These are phyloP conservation scores for Cordyceps sp. DNA, from an alignment of 2,329 filamentous ascomycete genomes.

Conservation along the genomic window DNA sequence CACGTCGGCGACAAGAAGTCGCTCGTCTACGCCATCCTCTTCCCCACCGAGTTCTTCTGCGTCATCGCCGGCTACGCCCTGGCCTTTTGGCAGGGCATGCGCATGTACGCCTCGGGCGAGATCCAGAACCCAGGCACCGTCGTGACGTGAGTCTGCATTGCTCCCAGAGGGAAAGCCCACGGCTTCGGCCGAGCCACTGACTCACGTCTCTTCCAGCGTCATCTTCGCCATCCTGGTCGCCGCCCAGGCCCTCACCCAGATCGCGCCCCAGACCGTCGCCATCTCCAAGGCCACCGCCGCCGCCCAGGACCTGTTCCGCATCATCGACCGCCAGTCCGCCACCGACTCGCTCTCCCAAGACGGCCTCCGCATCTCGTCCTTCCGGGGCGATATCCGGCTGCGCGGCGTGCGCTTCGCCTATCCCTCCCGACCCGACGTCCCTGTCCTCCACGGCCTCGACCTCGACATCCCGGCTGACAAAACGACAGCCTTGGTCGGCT, in stretches of 20 bases:
- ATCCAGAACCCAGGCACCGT: conserved; percentile 26
- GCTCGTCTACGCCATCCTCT: conserved; percentile 23
- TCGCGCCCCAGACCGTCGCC: conserved; percentile 28
- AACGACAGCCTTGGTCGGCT: conserved; percentile 37
- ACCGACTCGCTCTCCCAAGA: conserved; percentile 24
- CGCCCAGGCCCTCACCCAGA: conserved; percentile 25
- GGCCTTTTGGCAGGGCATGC: conserved; percentile 34
- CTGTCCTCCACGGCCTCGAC: conserved; percentile 24
- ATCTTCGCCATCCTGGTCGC: conserved; percentile 30
- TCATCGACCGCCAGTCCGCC: conserved; percentile 26
- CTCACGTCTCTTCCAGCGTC: no score
- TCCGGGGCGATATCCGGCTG: conserved; percentile 29
- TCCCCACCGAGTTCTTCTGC: conserved; percentile 28
- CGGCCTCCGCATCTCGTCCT: conserved; percentile 13
- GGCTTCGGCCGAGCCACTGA: no score
- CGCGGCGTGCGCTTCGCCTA: conserved; percentile 34
- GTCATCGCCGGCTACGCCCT: conserved; percentile 29
- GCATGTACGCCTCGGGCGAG: conserved; percentile 26
- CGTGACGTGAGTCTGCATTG: conserved; percentile 14
- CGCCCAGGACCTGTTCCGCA: conserved; percentile 26
- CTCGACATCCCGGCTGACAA: conserved; percentile 27
- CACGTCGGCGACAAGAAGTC: conserved; percentile 25
- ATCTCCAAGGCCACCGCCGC: conserved; percentile 29
- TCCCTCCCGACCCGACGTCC: conserved; percentile 34
- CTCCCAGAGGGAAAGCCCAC: no score